Conservation (phyloP, 345 rosid genomes). For the Nasturtium officinale region DNA sequence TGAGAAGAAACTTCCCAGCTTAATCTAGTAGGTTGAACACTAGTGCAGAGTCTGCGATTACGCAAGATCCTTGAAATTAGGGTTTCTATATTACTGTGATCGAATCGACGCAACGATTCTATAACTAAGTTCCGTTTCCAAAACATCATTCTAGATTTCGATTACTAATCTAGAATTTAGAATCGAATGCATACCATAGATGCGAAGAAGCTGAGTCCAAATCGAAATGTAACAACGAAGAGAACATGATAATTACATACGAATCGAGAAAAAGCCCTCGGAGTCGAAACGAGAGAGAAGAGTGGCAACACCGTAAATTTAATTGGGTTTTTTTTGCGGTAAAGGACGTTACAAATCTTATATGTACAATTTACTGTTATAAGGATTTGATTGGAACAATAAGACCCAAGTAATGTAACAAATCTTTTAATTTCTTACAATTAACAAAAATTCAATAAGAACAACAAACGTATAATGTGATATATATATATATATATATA, state of each 20-base stretch:
- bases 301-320: conserved; percentile 28
- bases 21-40: conserved; percentile 40
- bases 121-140: conserved; percentile 10
- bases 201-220: conserved; percentile 1
- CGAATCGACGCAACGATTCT: conserved; percentile 23
- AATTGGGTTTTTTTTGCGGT: not conserved
- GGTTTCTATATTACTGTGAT: conserved; percentile 8
- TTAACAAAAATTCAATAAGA: not conserved
- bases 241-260: not conserved
- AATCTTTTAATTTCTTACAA: not conserved
- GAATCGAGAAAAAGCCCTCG: conserved; percentile 5
- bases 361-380: not conserved
- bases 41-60: conserved; percentile 14
- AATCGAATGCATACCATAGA: not conserved
- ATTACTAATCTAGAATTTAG: not conserved
- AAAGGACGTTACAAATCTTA: not conserved
- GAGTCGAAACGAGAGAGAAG: not conserved
- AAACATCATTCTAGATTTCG: conserved; percentile 22
- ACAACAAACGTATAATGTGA: conserved; percentile 15
- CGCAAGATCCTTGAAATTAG: not conserved
- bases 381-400: not conserved
- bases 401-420: not conserved
- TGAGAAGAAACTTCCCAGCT: conserved; percentile 58
- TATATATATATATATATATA: too few species aligned
- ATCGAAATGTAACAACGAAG: not conserved